phyloP scores from a whole-genome alignment of 192 early-diverging fungal genomes.

The Obelidium mucronatum region DNA sequence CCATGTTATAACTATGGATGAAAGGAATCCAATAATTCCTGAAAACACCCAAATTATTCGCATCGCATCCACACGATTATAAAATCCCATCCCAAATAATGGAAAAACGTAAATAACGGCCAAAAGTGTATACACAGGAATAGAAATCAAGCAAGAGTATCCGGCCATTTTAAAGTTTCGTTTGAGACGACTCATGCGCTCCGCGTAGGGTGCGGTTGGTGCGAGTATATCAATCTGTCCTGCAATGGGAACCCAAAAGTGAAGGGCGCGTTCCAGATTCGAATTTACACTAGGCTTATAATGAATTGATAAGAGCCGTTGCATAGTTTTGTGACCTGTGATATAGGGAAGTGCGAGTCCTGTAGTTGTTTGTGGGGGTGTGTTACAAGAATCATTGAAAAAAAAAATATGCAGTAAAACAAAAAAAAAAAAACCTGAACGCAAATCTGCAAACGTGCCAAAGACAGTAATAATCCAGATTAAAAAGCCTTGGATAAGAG shows the following conservation, averaged over 20 bases:
- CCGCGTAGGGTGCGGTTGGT: neutral
- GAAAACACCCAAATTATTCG: neutral
- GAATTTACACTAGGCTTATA: neutral
- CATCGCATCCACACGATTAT: neutral
- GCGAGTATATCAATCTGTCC: neutral
- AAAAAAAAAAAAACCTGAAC: neutral
- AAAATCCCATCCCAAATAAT: neutral
- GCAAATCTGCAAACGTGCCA: neutral
- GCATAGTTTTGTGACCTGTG: neutral
- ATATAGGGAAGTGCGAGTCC: neutral
- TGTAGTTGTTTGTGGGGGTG: neutral
- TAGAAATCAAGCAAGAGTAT: neutral
- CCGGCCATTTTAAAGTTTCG: neutral
- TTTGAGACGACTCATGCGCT: neutral
- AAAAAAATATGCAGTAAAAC: neutral
- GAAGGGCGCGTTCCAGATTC: neutral
- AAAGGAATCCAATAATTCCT: neutral
- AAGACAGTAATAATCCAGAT: neutral
- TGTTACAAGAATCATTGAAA: too few relatives aligned
- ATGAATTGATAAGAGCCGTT: neutral
- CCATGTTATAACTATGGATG: neutral
- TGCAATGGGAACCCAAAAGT: neutral
- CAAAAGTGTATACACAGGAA: neutral
- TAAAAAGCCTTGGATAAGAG: neutral
- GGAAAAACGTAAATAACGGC: neutral